Conservation (phyloP, 148 eudicot species). For the Vaccinium vitisidaea region DNA sequence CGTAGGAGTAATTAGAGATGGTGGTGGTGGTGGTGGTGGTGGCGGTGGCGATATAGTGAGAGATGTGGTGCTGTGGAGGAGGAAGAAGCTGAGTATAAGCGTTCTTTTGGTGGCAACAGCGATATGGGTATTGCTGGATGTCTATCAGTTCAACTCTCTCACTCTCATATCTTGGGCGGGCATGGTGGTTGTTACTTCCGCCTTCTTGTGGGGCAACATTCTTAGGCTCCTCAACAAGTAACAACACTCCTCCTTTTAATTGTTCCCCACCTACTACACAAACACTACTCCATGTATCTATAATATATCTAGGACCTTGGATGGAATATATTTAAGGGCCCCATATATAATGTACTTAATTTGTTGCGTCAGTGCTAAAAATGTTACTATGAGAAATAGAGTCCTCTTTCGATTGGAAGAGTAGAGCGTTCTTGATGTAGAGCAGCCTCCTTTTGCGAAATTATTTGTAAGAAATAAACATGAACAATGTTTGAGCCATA, state of each 20-base stretch:
- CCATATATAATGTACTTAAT: too few relatives aligned
- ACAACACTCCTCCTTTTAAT: background rate
- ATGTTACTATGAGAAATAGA: too few relatives aligned
- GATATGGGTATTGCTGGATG: slow-evolving; percentile 27
- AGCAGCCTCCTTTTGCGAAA: too few relatives aligned
- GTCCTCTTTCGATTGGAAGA: too few relatives aligned
- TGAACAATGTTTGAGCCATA: too few relatives aligned
- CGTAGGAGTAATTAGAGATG: background rate
- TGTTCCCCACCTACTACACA: background rate
- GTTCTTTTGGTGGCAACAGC: slow-evolving; percentile 29
- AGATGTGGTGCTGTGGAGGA: slow-evolving; percentile 40
- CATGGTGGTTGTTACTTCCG: slow-evolving; percentile 23
- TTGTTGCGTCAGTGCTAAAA: too few relatives aligned
- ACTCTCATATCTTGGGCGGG: slow-evolving; percentile 34
- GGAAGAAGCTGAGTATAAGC: slow-evolving; percentile 23
- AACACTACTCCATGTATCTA: background rate
- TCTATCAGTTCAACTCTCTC: slow-evolving; percentile 35
- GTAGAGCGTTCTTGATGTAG: too few relatives aligned
- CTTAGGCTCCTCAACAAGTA: slow-evolving; percentile 41
- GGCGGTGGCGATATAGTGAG: background rate
- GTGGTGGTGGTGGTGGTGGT: background rate
- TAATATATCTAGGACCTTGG: background rate
- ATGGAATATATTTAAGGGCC: too few relatives aligned
- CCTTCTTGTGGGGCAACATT: slow-evolving; percentile 43
- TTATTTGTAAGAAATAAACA: too few relatives aligned